Conservation (phyloP, 768 basidiomycete genomes). For the Rhodocollybia butyracea region DNA sequence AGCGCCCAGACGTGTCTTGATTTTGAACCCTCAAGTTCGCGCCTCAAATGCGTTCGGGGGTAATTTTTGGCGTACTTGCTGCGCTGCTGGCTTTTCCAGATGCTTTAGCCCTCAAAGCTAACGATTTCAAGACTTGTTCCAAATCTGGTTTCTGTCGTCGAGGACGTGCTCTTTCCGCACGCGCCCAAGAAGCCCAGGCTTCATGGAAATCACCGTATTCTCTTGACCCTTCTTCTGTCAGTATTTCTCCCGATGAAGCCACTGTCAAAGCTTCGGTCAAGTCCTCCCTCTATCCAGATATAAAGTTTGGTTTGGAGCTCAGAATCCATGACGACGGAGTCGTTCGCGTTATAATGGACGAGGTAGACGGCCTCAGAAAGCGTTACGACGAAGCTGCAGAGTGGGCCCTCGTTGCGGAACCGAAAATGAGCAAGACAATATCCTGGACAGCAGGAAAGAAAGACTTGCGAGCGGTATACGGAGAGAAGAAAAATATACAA, state of each 20-base stretch:
- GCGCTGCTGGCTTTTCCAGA: conserved; percentile 32
- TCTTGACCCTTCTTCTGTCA: conserved; percentile 54
- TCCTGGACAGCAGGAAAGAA: conserved; percentile 66
- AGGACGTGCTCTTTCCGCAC: conserved; percentile 77
- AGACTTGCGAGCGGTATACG: conserved; percentile 63
- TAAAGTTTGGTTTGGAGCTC: conserved; percentile 79
- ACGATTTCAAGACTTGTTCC: conserved; percentile 94
- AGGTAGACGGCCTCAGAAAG: conserved; percentile 72
- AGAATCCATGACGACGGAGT: conserved; percentile 87
- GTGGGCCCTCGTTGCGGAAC: conserved; percentile 84
- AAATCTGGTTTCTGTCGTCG: conserved; percentile 94
- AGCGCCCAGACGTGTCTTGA: neutral
- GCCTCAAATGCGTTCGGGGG: conserved; percentile 5
- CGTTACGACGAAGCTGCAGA: conserved; percentile 89
- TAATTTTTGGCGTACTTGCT: conserved; percentile 30
- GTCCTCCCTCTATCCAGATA: conserved; percentile 79
- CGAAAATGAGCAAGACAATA: conserved; percentile 54
- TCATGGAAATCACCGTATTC: conserved; percentile 89
- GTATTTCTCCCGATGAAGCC: conserved; percentile 49
- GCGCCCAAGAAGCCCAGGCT: conserved; percentile 54
- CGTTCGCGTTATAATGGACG: conserved; percentile 90
- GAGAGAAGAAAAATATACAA: conserved; percentile 57
- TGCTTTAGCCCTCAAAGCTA: conserved; percentile 61
- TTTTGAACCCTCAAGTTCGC: neutral
- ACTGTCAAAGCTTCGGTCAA: conserved; percentile 73